phyloP scores from a whole-genome alignment of 495 filamentous ascomycete genomes.

The Pseudevernia furfuracea region DNA sequence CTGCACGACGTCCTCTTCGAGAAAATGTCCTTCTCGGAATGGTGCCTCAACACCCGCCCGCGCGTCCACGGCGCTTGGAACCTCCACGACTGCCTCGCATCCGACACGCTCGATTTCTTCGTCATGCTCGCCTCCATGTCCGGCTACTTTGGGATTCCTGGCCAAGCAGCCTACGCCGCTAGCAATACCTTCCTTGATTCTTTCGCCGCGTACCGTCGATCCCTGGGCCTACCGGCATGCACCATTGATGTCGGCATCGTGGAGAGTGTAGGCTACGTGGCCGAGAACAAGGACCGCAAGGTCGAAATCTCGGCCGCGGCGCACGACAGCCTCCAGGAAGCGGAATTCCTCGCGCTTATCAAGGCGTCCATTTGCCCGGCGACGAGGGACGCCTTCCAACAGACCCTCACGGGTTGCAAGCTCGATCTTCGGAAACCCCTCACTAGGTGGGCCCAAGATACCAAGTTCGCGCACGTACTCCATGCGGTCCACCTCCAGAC shows the following conservation, averaged over 20 bases:
- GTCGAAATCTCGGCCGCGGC: neutral
- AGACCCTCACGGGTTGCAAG: constrained; percentile 13
- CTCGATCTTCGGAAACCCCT: neutral
- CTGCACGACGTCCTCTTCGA: constrained; percentile 44
- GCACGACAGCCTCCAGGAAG: constrained; percentile 12
- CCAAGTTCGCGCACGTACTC: neutral
- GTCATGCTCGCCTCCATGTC: constrained; percentile 19
- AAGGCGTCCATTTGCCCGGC: constrained; percentile 1
- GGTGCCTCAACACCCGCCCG: constrained; percentile 40
- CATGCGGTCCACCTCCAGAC: neutral
- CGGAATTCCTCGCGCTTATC: constrained; percentile 11
- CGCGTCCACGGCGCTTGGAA: constrained; percentile 47
- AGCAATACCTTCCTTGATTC: constrained; percentile 38
- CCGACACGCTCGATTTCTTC: constrained; percentile 34
- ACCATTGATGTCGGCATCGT: constrained; percentile 38
- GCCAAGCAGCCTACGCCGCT: constrained; percentile 40
- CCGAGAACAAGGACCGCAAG: constrained; percentile 20
- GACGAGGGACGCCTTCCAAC: neutral
- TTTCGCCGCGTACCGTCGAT: constrained; percentile 32
- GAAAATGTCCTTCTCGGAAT: constrained; percentile 46
- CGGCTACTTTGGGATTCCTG: constrained; percentile 23
- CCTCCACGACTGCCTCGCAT: constrained; percentile 32
- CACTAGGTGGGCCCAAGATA: constrained; percentile 11
- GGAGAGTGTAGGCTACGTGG: constrained; percentile 36
- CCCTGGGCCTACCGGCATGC: constrained; percentile 30